phyloP scores from a whole-genome alignment of 108 stramenopile species.

The Chaetoceros muelleri region DNA sequence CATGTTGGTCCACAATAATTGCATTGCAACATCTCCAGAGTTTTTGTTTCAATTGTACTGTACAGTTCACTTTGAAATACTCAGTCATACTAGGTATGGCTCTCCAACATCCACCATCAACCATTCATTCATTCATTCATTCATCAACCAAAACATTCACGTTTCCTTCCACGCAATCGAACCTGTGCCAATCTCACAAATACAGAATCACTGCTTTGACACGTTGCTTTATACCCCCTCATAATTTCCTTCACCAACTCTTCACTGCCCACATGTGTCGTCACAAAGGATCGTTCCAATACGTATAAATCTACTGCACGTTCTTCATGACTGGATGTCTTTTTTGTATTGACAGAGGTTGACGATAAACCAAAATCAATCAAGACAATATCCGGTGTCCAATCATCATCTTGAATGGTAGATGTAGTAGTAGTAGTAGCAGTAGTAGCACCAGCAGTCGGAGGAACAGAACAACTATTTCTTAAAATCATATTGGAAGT shows the following conservation, averaged over 20 bases:
- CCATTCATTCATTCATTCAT: not conserved
- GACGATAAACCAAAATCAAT: slow-evolving; percentile 93
- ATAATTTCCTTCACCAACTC: slow-evolving; percentile 56
- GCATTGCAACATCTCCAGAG: no score
- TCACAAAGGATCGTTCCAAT: slow-evolving; percentile 86
- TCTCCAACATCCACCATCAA: no score
- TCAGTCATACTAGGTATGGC: no score
- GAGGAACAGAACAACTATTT: no score
- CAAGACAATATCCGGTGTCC: slow-evolving; percentile 27
- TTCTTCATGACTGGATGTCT: slow-evolving; percentile 75
- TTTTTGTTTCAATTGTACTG: no score
- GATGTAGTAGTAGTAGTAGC: not conserved
- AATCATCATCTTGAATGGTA: not conserved
- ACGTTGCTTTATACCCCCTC: slow-evolving; percentile 27
- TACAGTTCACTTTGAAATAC: no score
- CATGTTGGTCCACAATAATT: no score
- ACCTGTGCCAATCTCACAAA: slow-evolving; percentile 74
- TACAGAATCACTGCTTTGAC: slow-evolving; percentile 10
- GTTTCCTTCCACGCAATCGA: slow-evolving; percentile 78
- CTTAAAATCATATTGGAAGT: slow-evolving; percentile 89
- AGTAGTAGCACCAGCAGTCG: not conserved
- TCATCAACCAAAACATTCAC: slow-evolving; percentile 88
- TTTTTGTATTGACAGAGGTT: slow-evolving; percentile 19
- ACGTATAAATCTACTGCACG: slow-evolving; percentile 97
- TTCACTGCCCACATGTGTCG: slow-evolving; percentile 71